Conservation (phyloP, 345 rosid species). For the Barbarea vulgaris region DNA sequence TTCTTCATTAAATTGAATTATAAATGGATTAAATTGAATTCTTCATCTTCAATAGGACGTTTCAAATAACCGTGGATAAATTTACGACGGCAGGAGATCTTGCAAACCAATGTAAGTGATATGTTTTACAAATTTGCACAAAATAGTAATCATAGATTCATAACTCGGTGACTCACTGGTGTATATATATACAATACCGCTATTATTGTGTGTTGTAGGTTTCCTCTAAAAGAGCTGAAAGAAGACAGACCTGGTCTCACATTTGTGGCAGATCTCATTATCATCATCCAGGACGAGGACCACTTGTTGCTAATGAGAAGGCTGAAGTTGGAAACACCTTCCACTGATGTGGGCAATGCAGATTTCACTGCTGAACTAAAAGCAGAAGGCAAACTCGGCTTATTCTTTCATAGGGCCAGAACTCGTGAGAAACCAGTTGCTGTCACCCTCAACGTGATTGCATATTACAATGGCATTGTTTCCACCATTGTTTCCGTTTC, state of each 20-base stretch:
- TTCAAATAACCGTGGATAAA: no score
- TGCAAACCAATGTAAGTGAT: no score
- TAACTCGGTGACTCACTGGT: no score
- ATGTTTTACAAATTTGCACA: no score
- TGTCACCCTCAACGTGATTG: no score
- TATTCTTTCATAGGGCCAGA: background rate
- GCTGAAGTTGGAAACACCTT: background rate
- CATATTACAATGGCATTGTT: background rate
- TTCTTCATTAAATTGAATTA: no score
- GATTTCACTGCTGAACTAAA: background rate
- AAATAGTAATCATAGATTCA: no score
- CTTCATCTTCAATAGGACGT: no score
- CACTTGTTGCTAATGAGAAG: background rate
- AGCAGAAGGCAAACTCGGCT: background rate
- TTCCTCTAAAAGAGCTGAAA: conserved; percentile 6
- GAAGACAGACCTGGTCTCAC: conserved; percentile 11
- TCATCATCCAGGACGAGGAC: background rate
- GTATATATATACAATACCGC: no score
- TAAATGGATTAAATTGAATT: no score
- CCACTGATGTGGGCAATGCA: background rate
- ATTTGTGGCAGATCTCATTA: no score
- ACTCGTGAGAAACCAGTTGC: background rate
- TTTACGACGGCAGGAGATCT: no score
- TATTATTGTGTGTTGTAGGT: conserved; percentile 7
- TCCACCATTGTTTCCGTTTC: background rate